Evolutionary conservation across 202 grass and related monocot genomes (phyloP), one percentile per base, ranked within the genome.

Genomic region (Setaria italica): DNA sequence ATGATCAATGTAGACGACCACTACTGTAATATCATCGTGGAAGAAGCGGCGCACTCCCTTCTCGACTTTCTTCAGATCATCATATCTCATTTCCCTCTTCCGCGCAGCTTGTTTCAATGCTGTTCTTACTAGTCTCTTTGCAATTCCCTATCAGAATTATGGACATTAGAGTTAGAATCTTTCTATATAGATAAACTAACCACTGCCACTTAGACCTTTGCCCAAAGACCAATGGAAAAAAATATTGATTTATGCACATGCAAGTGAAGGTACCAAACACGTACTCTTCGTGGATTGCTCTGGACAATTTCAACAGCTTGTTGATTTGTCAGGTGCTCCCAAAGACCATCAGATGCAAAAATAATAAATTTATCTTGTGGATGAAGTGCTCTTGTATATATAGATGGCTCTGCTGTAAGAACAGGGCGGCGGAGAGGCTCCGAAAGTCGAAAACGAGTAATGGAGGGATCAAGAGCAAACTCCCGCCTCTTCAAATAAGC

Each of bases 1-100:
- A 66, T 98, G 93, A 80, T 98, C 90, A 63, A 98, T 92, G 76
- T 90, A 98, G 66, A 98, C 57, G 5, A 98, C 93, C 4, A 95
- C 82, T 29, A 95, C 95, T 13, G 97, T 99, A 62, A 99, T 96
- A 83, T 96, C 97, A 65, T 99, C 97, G 50, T 99, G 97, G 79
- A 99, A 99, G 85, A 89, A 99, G 34, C 93, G 93, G 32, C 92
- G 97, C 17, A 99, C 90, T 21, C 93, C 97, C 86, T 99, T 99
- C 65, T 96, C 93, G 65, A 99, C 88, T 88, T 91, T 92, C 82
- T 92, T 94, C 37, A 99, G 91, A 88, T 96, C 97, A 45, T 87
- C 85, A 63, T 96, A 99, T 68, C 83, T 87, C 97, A 99, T 92
- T 88, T 99, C 93, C 69, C 97, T 90, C 90, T 99, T 99, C 83